phyloP scores from a whole-genome alignment of 108 stramenopile species.

The Mayamaea pseudoterrestris region DNA sequence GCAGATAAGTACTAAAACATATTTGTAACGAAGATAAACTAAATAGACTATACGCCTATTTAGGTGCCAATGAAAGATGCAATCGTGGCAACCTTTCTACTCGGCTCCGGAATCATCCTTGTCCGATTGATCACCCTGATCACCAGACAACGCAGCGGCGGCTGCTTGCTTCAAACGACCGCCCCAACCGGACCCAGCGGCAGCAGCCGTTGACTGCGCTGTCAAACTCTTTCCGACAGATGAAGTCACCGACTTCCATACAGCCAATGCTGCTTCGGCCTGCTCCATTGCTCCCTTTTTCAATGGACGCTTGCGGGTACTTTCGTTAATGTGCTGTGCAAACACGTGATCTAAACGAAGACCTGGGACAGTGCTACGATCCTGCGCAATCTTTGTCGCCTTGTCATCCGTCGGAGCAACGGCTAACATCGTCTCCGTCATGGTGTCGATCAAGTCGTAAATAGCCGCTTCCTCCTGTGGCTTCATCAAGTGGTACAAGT shows the following conservation, averaged over 20 bases:
- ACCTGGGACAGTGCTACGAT: conserved; percentile 61
- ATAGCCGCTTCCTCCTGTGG: conserved; percentile 52
- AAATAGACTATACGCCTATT: no score
- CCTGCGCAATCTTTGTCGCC: conserved; percentile 41
- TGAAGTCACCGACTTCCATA: no score
- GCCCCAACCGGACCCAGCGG: no score
- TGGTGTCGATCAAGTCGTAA: conserved; percentile 54
- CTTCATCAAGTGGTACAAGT: conserved; percentile 67
- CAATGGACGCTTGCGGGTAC: conserved; percentile 47
- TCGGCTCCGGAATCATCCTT: no score
- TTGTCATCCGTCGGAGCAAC: conserved; percentile 62
- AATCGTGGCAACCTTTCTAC: no score
- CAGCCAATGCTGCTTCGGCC: conserved; percentile 6
- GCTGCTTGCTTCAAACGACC: no score
- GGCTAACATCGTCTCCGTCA: conserved; percentile 32
- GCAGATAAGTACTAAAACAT: no score
- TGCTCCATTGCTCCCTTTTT: conserved; percentile 39
- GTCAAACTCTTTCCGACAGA: no score
- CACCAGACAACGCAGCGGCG: no score
- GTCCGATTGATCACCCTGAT: no score
- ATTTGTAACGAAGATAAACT: not conserved
- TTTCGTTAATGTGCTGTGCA: conserved; percentile 42
- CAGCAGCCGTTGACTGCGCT: no score
- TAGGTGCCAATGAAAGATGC: no score
- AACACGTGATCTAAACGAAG: conserved; percentile 65